Percentiles rank a stretch among this genome's conserved stretches.
These are phyloP conservation scores for Boeremia exigua DNA, from an alignment of 2,329 filamentous ascomycete genomes.

Conservation along the genomic window DNA sequence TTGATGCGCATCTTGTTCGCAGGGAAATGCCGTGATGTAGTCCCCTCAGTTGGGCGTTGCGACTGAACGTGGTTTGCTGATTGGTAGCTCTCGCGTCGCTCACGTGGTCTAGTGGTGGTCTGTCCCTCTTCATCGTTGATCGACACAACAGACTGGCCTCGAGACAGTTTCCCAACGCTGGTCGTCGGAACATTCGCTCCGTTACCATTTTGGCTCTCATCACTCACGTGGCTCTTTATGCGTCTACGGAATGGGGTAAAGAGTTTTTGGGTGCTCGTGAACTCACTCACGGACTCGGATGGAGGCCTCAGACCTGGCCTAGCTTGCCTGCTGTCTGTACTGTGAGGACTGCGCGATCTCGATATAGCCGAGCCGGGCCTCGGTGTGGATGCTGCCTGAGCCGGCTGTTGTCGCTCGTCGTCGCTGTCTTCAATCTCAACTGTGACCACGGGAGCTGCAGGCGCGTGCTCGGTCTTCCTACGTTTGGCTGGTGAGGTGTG, in stretches of 20 bases:
- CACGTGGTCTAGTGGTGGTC: conserved; percentile 9
- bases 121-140: background rate
- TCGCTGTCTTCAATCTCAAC: conserved; percentile 21
- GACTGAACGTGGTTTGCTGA: background rate
- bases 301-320: background rate
- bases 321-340: background rate
- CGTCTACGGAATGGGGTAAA: background rate
- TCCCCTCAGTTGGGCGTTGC: background rate
- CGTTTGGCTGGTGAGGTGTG: conserved; percentile 21
- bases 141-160: background rate
- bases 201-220: background rate
- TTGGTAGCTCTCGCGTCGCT: conserved; percentile 21
- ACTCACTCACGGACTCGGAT: conserved; percentile 6
- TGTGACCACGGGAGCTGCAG: background rate
- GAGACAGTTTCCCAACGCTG: background rate
- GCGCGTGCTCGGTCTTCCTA: conserved; percentile 22
- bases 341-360: conserved; percentile 1
- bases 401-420: conserved; percentile 17
- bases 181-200: background rate
- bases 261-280: background rate
- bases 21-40: conserved; percentile 21
- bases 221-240: background rate
- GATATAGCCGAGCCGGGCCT: background rate
- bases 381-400: background rate
- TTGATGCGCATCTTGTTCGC: conserved; percentile 27